Evolutionary conservation across 345 rosid species (phyloP).

Genomic region (Sapria himalayana): DNA sequence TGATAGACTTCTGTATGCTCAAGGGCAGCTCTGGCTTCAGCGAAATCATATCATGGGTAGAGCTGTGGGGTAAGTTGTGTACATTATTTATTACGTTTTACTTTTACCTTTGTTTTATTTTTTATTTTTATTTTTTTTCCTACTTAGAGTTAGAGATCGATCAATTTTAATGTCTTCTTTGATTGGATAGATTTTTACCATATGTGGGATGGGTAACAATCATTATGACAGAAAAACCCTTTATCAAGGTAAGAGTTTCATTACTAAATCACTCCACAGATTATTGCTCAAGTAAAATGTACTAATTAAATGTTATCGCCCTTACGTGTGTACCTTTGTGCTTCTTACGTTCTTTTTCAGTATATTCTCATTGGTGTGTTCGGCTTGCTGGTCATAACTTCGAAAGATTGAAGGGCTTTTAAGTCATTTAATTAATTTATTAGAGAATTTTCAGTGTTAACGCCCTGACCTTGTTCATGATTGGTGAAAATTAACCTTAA

Average conservation of each 20-base stretch:
- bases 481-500: no score
- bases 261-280: not conserved
- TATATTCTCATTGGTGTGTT: constrained; percentile 32
- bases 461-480: no score
- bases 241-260: constrained; percentile 39
- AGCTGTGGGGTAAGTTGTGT: constrained; percentile 44
- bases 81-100: not conserved
- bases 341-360: constrained; percentile 17
- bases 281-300: not conserved
- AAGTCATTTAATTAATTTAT: no score
- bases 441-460: no score
- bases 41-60: constrained; percentile 50
- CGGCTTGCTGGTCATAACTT: constrained; percentile 42
- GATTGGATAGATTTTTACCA: constrained; percentile 42
- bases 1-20: constrained; percentile 44
- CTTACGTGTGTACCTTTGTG: not conserved
- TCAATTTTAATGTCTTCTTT: not conserved
- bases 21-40: constrained; percentile 51
- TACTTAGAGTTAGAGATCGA: no score
- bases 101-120: not conserved
- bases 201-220: constrained; percentile 67
- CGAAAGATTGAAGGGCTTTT: constrained; percentile 35
- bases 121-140: not conserved
- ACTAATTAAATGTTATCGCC: not conserved
- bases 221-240: constrained; percentile 52